Evolutionary conservation across 768 basidiomycete species (phyloP).

Genomic region (Leccinum rimulosum): DNA sequence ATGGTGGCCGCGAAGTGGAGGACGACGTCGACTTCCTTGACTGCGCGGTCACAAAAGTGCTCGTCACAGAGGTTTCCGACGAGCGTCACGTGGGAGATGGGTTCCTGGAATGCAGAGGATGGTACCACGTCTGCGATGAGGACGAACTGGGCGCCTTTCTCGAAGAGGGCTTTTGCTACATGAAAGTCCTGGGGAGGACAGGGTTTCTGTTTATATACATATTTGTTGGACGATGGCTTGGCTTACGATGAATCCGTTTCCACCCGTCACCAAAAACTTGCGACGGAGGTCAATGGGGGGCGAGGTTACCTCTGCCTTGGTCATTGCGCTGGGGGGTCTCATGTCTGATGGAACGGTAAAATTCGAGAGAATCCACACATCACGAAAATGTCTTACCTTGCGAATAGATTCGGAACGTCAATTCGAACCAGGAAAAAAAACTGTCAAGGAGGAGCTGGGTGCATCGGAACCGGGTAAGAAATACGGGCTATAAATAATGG

Average conservation of each 20-base stretch:
- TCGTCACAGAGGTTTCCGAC: conserved; percentile 47
- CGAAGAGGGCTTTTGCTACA: conserved; percentile 40
- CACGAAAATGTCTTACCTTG: not conserved
- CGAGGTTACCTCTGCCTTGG: not conserved
- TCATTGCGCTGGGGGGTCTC: not conserved
- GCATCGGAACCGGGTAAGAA: not conserved
- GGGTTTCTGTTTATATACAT: not conserved
- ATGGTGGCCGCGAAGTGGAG: conserved; percentile 61
- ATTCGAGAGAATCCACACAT: not conserved
- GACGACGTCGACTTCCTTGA: conserved; percentile 42
- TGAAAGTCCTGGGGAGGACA: conserved; percentile 46
- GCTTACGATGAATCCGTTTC: conserved; percentile 54
- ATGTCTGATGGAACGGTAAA: not conserved
- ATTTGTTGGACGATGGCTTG: not conserved
- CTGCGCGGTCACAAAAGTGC: conserved; percentile 35
- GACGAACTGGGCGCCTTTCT: conserved; percentile 31
- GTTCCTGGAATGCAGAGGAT: conserved; percentile 20
- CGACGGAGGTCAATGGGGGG: not conserved
- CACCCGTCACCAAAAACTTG: conserved; percentile 46
- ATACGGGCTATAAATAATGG: conserved; percentile 3
- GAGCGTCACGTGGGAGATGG: conserved; percentile 35
- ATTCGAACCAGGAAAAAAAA: not conserved
- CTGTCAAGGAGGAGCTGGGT: not conserved
- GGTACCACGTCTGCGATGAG: conserved; percentile 43
- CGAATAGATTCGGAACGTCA: not conserved